Evolutionary conservation across 306 rosid species (phyloP).

Genomic region (Cucumis cinereus): DNA sequence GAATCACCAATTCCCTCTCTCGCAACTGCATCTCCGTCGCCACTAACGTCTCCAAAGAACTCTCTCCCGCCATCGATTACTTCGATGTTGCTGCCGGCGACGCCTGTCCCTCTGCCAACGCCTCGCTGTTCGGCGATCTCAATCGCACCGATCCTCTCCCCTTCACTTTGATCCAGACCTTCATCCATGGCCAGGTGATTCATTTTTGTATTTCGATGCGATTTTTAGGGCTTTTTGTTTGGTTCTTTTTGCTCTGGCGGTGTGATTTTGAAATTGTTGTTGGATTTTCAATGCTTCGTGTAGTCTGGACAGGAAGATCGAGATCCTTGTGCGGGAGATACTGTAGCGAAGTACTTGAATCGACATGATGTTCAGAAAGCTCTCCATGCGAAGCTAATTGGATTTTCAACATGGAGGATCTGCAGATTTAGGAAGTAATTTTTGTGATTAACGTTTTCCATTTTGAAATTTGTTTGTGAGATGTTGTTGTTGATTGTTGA

Average conservation of each 20-base stretch:
- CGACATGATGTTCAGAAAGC: conserved; percentile 65
- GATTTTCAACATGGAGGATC: conserved; percentile 52
- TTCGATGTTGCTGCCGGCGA: conserved; percentile 44
- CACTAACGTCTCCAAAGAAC: conserved; percentile 32
- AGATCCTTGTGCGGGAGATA: conserved; percentile 84
- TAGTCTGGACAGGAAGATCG: conserved; percentile 30
- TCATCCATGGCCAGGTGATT: not conserved
- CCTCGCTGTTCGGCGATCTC: conserved; percentile 19
- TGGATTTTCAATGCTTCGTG: conserved; percentile 8
- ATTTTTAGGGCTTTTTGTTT: not conserved
- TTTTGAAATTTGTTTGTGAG: not conserved
- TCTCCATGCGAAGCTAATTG: conserved; percentile 70
- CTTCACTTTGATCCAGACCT: not conserved
- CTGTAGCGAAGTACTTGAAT: conserved; percentile 61
- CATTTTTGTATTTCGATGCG: not conserved
- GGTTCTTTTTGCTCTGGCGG: not conserved
- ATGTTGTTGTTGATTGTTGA: not conserved
- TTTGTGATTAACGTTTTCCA: conserved; percentile 14
- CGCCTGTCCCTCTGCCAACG: conserved; percentile 34
- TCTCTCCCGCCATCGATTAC: conserved; percentile 36
- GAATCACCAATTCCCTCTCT: conserved; percentile 28
- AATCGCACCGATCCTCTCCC: conserved; percentile 23
- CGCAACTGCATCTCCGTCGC: conserved; percentile 32
- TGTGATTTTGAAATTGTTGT: not conserved
- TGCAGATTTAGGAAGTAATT: conserved; percentile 39